These are phyloP conservation scores for Dryadomyces sulphureus DNA, from an alignment of 2,329 filamentous ascomycete genomes.

Conservation along the genomic window DNA sequence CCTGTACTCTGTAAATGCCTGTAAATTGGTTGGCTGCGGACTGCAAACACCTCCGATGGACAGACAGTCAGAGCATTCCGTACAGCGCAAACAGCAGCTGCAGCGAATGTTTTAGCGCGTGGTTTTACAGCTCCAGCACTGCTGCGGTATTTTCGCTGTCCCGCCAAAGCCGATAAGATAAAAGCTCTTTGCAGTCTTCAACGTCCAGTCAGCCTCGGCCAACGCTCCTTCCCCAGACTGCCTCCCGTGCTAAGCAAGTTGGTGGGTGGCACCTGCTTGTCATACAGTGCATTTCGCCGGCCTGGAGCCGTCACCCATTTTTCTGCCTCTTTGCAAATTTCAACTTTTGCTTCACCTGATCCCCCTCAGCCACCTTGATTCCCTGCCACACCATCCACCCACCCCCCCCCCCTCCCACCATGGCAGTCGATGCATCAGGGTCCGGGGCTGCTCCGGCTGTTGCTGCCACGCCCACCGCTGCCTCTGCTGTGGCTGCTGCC, in stretches of 20 bases:
- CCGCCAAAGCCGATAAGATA: conserved; percentile 16
- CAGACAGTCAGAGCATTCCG: too few species aligned
- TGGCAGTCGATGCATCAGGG: background rate
- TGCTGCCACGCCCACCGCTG: background rate
- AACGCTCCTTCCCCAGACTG: background rate
- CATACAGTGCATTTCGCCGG: too few species aligned
- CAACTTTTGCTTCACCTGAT: background rate
- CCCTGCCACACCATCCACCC: background rate
- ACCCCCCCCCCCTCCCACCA: background rate
- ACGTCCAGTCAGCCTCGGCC: background rate
- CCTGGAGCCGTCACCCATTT: background rate
- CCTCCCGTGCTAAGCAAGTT: background rate
- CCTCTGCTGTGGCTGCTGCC: background rate
- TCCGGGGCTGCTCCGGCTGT: background rate
- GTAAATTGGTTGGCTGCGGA: too few species aligned
- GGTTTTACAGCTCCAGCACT: background rate
- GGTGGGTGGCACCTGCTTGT: background rate
- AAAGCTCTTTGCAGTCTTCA: conserved; percentile 10
- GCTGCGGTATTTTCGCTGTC: conserved; percentile 8
- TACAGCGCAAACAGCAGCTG: too few species aligned
- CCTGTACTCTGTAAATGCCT: too few species aligned
- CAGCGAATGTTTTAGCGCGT: conserved; percentile 3
- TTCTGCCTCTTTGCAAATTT: background rate
- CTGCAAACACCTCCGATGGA: too few species aligned
- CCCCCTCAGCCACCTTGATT: background rate